phyloP scores from a whole-genome alignment of 2,329 filamentous ascomycete genomes.

The Diplodia corticola region DNA sequence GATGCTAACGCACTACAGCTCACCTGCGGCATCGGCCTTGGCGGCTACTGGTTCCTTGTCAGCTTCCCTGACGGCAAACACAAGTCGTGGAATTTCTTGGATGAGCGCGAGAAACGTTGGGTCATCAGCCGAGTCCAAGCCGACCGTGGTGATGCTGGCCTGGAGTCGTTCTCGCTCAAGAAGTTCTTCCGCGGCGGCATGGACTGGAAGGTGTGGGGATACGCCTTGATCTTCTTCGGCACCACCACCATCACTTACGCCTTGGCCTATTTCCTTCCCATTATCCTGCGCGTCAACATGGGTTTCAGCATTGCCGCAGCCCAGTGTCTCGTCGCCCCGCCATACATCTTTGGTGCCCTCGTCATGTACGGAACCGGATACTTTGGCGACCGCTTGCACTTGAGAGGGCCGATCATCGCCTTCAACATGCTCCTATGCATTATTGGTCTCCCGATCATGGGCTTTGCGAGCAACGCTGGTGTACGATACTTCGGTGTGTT shows the following conservation, averaged over 20 bases:
- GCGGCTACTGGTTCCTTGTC: slow-evolving; percentile 46
- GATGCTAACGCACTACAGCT: slow-evolving; percentile 26
- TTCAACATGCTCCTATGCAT: slow-evolving; percentile 67
- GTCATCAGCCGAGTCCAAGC: slow-evolving; percentile 54
- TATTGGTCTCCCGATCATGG: slow-evolving; percentile 71
- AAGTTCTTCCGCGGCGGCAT: slow-evolving; percentile 50
- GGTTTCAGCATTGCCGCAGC: slow-evolving; percentile 63
- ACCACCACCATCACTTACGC: slow-evolving; percentile 73
- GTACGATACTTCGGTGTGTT: slow-evolving; percentile 75
- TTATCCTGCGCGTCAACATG: slow-evolving; percentile 66
- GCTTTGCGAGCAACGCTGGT: slow-evolving; percentile 58
- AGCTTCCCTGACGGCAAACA: slow-evolving; percentile 49
- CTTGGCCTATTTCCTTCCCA: slow-evolving; percentile 75
- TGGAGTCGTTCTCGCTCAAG: slow-evolving; percentile 49
- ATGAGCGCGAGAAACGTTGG: slow-evolving; percentile 48
- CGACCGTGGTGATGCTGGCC: slow-evolving; percentile 54
- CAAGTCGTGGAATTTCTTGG: slow-evolving; percentile 48
- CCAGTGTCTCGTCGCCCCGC: slow-evolving; percentile 67
- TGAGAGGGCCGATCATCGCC: slow-evolving; percentile 66
- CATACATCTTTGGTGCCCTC: slow-evolving; percentile 39
- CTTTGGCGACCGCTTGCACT: slow-evolving; percentile 65
- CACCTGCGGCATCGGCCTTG: slow-evolving; percentile 43
- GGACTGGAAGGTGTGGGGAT: slow-evolving; percentile 58
- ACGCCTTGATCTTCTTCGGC: slow-evolving; percentile 58
- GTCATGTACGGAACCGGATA: slow-evolving; percentile 56